These are phyloP conservation scores for Massariosphaeria phaeospora DNA, from an alignment of 495 filamentous ascomycete genomes.

Conservation along the genomic window DNA sequence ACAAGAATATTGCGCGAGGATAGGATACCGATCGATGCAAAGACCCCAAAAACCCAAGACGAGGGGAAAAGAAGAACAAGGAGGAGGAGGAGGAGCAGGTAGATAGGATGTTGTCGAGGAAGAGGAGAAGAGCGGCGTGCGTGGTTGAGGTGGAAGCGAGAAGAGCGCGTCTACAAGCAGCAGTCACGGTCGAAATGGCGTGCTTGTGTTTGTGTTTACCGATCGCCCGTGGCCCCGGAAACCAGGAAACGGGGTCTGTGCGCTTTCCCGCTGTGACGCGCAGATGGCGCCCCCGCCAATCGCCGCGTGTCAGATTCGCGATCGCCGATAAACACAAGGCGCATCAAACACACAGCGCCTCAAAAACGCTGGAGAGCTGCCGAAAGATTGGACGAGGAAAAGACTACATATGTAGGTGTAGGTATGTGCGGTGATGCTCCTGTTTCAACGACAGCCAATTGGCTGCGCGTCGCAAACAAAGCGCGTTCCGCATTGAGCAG, in stretches of 20 bases:
- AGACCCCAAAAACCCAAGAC: too few relatives aligned
- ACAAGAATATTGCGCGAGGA: not conserved
- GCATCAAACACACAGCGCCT: not conserved
- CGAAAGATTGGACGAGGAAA: too few relatives aligned
- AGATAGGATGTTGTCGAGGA: not conserved
- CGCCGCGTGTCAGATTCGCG: constrained; percentile 13
- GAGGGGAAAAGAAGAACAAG: not conserved
- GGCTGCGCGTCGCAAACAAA: not conserved
- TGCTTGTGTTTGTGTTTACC: not conserved
- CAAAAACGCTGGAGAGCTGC: not conserved
- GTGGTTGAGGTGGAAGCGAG: not conserved
- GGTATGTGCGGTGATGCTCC: too few relatives aligned
- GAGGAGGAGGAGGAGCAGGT: not conserved
- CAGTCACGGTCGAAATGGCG: not conserved
- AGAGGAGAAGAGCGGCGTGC: too few relatives aligned
- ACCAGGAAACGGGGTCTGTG: not conserved
- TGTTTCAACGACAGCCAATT: too few relatives aligned
- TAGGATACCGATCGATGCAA: too few relatives aligned
- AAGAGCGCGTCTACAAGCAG: not conserved
- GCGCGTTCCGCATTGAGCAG: not conserved
- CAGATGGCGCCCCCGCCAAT: constrained; percentile 7
- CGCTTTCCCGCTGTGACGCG: not conserved
- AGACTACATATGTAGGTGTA: too few relatives aligned
- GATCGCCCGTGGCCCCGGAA: not conserved
- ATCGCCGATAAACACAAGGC: not conserved